Base-by-base conservation (phyloP, 2,329 filamentous ascomycete genomes). In the Blumeria graminis region DNA sequence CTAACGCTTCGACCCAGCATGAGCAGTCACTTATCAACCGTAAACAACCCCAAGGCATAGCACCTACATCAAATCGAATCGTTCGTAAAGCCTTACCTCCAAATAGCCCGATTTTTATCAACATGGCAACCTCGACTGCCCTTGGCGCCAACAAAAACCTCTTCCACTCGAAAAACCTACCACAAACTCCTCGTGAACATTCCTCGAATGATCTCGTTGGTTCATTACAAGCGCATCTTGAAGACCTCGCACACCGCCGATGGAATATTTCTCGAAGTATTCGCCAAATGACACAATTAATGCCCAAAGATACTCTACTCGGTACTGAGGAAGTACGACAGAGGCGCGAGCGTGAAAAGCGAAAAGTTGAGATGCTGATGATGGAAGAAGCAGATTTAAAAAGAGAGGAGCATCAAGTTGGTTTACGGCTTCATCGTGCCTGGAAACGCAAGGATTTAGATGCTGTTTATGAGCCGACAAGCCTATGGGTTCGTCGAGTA, bases 401-500 rank as follows among this genome's bases (percentile, higher is more conserved):
- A 67, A 75, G 80, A 60, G 81, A 90, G 67, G 82, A 88, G 68
- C 83, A 90, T 64, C 84, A 92, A 57, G 69, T 89, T 45, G 86
- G 86, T 0, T 69, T 92, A 63, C 82, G 81, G 67, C 71, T 92
- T 56, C 78, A 86, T 65, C 72, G 83, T 22, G 81, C 83, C 9
- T 82, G 84, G 69, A 89, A 86, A 71, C 76, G 85, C 52, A 74
- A 80, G 62, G 84, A 89, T 63, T 76, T 81, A 60, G 76, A 82
- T 55, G 74, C 74, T 1, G 72, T 74, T 36, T 82, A 74, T 63
- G 80, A 85, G 63, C 78, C 77, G 10, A 82, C 80, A 0, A 77
- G 77, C 34, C 69, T 93, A 9, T 93, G 86, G 86, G 83, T 93
- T 54, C 76, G 82, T 63, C 75, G 86, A 60, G 81, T 88, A 59